Evolutionary conservation across 768 basidiomycete species (phyloP), one percentile per base, ranked within the genome.

Genomic region (Mycena kentingensis): DNA sequence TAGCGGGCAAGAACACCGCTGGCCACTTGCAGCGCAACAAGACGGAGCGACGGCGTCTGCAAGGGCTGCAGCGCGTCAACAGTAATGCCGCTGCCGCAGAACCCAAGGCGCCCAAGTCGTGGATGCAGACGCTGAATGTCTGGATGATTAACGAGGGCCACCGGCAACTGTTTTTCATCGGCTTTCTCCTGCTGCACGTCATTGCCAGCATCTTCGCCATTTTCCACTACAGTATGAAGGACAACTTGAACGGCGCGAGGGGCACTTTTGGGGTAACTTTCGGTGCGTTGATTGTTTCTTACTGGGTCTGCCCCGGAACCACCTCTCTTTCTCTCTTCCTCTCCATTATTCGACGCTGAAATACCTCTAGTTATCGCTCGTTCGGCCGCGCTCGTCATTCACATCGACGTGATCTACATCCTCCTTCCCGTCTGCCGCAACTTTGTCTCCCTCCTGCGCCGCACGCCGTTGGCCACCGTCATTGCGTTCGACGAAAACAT

Each of bases 71-170:
- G 70, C 79, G 86, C 39, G 53, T 59, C 11, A 22, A 54, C 27
- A 45, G 34, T 35, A 58, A 41, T 22, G 37, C 16, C n/a, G 22
- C 46, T 10, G 21, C n/a, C 31, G 36, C 38, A 13, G 26, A 42
- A 26, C 67, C 67, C 15, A 74, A 74, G 54, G 62, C 67, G 39
- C 73, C 79, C 27, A 68, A 61, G 46, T 73, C 75, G 3, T 64
- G 72, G 39, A 61, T 63, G 37, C 77, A 83, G 61, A 79, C 68
- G 59, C 77, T 81, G 61, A 76, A 79, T 59, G 61, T 84, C n/a
- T 96, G 93, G 93, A 88, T 93, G 88, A 91, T 94, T 68, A 94
- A 95, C 66, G 93, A 95, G 65, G 94, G 94, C 63, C 84, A 88
- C 13, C 79, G 80, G 37, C 77, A 81, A 48, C 60, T 95, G 32